phyloP scores from a whole-genome alignment of 352 stramenopile genomes.

The Phytophthora cajani region DNA sequence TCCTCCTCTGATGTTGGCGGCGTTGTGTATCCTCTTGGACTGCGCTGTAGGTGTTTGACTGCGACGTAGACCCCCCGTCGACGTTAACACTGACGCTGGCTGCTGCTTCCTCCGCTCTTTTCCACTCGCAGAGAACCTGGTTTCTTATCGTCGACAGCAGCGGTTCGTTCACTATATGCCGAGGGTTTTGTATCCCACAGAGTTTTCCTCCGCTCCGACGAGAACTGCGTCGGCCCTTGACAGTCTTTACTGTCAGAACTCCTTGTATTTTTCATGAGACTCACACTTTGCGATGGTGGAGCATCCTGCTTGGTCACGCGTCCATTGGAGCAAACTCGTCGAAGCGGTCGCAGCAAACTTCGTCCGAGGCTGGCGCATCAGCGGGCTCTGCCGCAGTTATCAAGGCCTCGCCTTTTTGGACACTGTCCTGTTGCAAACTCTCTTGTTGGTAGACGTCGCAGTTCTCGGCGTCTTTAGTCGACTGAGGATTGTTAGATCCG shows the following conservation, averaged over 20 bases:
- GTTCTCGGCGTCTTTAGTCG: conserved; percentile 17
- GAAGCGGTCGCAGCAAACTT: no score
- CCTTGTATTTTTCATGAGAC: not conserved
- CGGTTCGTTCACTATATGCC: not conserved
- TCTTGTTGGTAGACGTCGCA: conserved; percentile 2
- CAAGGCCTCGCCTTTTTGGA: conserved; percentile 2
- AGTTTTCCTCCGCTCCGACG: conserved; percentile 23
- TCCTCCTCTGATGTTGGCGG: conserved; percentile 11
- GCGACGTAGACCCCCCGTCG: not conserved
- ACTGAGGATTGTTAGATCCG: conserved; percentile 21
- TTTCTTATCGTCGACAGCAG: conserved; percentile 26
- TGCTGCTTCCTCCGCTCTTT: conserved; percentile 17
- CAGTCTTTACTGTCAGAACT: not conserved
- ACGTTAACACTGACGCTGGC: not conserved
- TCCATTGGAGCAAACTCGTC: no score
- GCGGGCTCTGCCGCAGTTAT: not conserved
- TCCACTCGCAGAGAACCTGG: conserved; percentile 4
- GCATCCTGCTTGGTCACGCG: not conserved
- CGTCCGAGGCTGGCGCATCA: no score
- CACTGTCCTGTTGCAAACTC: not conserved
- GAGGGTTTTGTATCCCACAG: conserved; percentile 35
- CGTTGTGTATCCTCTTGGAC: conserved; percentile 21
- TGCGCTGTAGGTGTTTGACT: conserved; percentile 21
- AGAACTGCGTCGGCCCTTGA: conserved; percentile 17
- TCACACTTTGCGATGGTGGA: not conserved